These are phyloP conservation scores for Colletotrichum sp. DNA, from an alignment of 2,329 filamentous ascomycete genomes.

Conservation along the genomic window DNA sequence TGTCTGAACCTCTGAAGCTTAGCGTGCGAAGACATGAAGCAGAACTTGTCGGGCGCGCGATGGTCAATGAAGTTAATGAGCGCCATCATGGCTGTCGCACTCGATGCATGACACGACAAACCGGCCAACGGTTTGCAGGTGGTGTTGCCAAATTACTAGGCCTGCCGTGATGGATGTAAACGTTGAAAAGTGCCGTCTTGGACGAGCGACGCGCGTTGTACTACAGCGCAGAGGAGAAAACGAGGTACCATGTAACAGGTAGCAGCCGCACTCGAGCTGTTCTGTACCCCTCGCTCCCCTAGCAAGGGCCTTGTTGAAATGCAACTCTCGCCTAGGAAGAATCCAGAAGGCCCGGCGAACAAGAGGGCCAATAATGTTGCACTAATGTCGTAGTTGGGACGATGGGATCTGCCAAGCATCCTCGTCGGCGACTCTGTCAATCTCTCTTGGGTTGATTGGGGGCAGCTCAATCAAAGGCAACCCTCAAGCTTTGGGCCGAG, in stretches of 20 bases:
- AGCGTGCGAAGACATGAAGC: not conserved
- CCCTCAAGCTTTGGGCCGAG: not conserved
- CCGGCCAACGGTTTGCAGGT: not conserved
- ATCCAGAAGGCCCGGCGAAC: not conserved
- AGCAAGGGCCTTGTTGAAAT: not conserved
- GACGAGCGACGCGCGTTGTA: not conserved
- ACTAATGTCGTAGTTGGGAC: not conserved
- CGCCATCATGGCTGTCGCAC: not conserved
- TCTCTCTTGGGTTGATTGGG: not conserved
- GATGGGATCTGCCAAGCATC: not conserved
- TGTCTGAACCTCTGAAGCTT: not conserved
- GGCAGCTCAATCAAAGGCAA: not conserved
- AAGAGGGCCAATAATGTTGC: not conserved
- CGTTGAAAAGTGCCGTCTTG: not conserved
- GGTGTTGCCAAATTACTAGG: not conserved
- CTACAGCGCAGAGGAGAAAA: not conserved
- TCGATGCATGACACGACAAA: not conserved
- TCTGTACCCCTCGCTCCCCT: not conserved
- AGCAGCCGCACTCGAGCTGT: not conserved
- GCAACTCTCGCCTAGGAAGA: not conserved
- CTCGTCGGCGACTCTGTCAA: not conserved
- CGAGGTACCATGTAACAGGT: not conserved
- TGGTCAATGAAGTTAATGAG: not conserved
- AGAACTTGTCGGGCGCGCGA: not conserved
- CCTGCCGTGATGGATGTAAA: not conserved